Evolutionary conservation across 1,284 basidiomycete genomes (phyloP), one percentile per base, ranked within the genome.

Genomic region (Trichosporon coremiiforme): DNA sequence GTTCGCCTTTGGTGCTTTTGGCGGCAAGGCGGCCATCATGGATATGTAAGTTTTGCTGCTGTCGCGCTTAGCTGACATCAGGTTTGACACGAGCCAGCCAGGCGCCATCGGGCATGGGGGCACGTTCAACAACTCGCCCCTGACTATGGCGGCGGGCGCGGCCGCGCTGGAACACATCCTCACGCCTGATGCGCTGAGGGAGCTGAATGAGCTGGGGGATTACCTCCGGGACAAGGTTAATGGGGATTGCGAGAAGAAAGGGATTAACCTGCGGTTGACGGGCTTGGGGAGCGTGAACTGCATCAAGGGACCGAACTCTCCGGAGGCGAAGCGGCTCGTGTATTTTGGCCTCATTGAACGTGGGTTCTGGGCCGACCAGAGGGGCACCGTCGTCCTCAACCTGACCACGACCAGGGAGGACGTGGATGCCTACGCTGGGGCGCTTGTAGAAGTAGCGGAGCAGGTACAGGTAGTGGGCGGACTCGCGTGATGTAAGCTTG

Each of bases 91-190:
- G 1, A 64, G 73, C 15, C 63, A 45, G 3, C 74, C 75, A 0
- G 33, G 65, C 31, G 68, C 68, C 8, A 66, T 78, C 17, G 68
- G 68, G 1, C 73, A 75, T 17, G 76, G 76, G 2, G 76, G 77
- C 4, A 79, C 78, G 6, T 79, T 78, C 74, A 79, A 79, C 70
- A 79, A 79, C 68, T 73, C 73, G 20, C 73, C 76, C 2, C 63
- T 79, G 63, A 79, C 77, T 7, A 77, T 78, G 77, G 70, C 72
- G 4, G 73, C 74, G 4, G 78, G 77, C 12, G 68, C 70, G 0
- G 68, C 76, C 9, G 78, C 76, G 0, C 66, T 75, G 3, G 67
- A 72, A 45, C 55, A 73, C 17, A 41, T 78, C 8, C 55, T 77
- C 57, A 76, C 78, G 1, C 55, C 66, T 3, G 68, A 67, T 9